Evolutionary conservation across 1,284 basidiomycete species (phyloP), one percentile per base, ranked within the genome.

Genomic region (Peniophora sp.): DNA sequence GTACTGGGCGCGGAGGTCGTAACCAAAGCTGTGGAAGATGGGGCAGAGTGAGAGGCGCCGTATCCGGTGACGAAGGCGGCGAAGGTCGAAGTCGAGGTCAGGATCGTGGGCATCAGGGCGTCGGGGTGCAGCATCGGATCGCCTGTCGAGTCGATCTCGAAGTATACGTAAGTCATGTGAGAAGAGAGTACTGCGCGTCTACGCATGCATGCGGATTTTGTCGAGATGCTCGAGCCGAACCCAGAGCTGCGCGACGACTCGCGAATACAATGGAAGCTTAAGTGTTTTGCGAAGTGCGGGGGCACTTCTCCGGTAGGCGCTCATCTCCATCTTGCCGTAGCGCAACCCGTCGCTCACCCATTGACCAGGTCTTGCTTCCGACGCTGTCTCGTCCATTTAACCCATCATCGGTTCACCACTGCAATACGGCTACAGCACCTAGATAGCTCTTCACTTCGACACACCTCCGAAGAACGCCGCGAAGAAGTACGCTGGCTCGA

Each of bases 361-460:
- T 41, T 10, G n/a, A 19, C 39, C 56, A 87, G 85, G 73, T n/a
- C 70, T 94, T 0, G 67, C 78, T 3, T 58, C 72, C 1, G 63
- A 73, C 0, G 65, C 73, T 1, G 68, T 97, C 1, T 94, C 95
- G 10, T 52, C 63, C 0, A 82, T 94, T 27, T 74, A 80, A 48
- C 69, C 83, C 0, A 98, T 95, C 0, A 85, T 96, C 16, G 79
- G 82, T 3, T 94, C 90, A 0, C 97, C 96, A 0, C 71, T 89
- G 48, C 85, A 96, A 57, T 97, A 96, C 68, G 80, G 78, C 45
- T 99, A 99, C 66, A 83, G 96, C 20, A 99, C 97, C 1, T 99
- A 99, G 70, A 85, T 99, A 45, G 98, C 96, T 0, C 96, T 97
- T 0, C 96, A 99, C 65, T 99, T 98, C 59, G 89, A 97, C 44